phyloP scores from a whole-genome alignment of 306 rosid species.

The Fagus sylvatica region DNA sequence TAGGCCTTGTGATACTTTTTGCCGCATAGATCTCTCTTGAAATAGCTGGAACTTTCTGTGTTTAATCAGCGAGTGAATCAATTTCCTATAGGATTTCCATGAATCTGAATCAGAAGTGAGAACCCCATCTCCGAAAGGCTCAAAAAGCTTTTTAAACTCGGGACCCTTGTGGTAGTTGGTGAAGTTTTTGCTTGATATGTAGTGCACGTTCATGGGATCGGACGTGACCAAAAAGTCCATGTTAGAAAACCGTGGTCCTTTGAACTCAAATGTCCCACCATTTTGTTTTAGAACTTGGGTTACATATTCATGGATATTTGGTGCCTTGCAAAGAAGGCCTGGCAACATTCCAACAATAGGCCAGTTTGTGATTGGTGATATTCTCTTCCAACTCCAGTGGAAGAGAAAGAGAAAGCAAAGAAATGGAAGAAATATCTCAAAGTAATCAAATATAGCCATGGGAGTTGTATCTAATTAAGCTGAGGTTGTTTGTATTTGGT shows the following conservation, averaged over 20 bases:
- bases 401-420: neutral
- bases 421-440: neutral
- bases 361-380: neutral
- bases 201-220: constrained; percentile 30
- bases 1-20: constrained; percentile 14
- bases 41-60: neutral
- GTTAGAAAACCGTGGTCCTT: constrained; percentile 24
- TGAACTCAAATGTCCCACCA: constrained; percentile 14
- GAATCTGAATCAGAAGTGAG: constrained; percentile 19
- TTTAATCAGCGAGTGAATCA: constrained; percentile 7
- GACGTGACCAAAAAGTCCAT: constrained; percentile 9
- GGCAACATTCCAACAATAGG: constrained; percentile 16
- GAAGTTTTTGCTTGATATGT: constrained; percentile 25
- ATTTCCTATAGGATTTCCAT: constrained; percentile 29
- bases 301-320: neutral
- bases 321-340: neutral
- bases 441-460: constrained; percentile 3
- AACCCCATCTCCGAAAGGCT: constrained; percentile 39
- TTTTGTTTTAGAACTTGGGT: neutral
- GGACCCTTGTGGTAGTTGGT: constrained; percentile 31
- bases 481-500: too few species aligned
- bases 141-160: constrained; percentile 29
- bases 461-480: too few species aligned
- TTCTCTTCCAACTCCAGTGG: neutral
- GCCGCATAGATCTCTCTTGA: neutral